Evolutionary conservation across 1,284 basidiomycete genomes (phyloP).

Genomic region (Pisolithus thermaeus): DNA sequence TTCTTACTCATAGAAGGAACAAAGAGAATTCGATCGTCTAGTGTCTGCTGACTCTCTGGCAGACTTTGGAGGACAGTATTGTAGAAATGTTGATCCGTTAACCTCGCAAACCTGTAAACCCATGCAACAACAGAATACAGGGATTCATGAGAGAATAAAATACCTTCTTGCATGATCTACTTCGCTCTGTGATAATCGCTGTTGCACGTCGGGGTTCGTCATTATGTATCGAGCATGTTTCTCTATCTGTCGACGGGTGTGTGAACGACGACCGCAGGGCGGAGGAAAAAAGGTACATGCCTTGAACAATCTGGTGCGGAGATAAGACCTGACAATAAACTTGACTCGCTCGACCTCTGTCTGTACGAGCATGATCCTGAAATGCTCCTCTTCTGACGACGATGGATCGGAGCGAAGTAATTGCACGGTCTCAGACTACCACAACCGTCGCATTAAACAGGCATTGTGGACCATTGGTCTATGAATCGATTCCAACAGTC

Average conservation of each 20-base stretch:
- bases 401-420: constrained; percentile 70
- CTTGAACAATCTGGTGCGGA: constrained; percentile 83
- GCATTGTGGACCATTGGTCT: neutral
- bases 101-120: constrained; percentile 55
- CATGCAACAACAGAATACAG: neutral
- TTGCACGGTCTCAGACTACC: constrained; percentile 58
- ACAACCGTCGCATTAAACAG: constrained; percentile 2
- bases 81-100: constrained; percentile 70
- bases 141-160: constrained; percentile 12
- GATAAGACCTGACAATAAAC: constrained; percentile 82
- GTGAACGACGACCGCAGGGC: neutral
- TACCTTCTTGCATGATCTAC: constrained; percentile 72
- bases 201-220: constrained; percentile 61
- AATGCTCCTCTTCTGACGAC: constrained; percentile 86
- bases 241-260: constrained; percentile 61
- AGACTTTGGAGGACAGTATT: constrained; percentile 73
- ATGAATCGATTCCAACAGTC: constrained; percentile 1
- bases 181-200: constrained; percentile 72
- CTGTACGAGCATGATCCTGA: constrained; percentile 85
- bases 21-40: constrained; percentile 68
- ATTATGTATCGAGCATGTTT: constrained; percentile 77
- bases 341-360: constrained; percentile 91
- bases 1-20: constrained; percentile 75
- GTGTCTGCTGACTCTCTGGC: constrained; percentile 64
- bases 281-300: constrained; percentile 31